Percentiles rank a stretch among this genome's conserved stretches.
phyloP scores from a whole-genome alignment of 768 basidiomycete species.

The Lactifluus volemus region DNA sequence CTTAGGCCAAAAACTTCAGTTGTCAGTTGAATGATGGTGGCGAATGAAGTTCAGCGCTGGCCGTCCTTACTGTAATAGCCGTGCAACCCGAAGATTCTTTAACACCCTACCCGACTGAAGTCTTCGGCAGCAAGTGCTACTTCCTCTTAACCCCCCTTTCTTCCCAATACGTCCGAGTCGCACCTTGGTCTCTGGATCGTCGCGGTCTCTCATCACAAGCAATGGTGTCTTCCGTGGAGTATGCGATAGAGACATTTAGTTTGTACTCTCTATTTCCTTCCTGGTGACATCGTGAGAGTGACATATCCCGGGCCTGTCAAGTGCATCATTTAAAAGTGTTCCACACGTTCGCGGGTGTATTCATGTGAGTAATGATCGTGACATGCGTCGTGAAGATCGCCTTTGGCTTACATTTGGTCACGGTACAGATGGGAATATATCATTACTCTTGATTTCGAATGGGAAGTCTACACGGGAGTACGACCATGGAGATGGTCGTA shows the following conservation, averaged over 20 bases:
- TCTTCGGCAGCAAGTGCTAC: too few species aligned
- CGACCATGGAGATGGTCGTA: conserved; percentile 18
- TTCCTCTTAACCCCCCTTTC: not conserved
- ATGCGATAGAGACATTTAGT: not conserved
- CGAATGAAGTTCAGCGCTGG: too few species aligned
- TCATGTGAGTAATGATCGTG: not conserved
- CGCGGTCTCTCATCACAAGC: not conserved
- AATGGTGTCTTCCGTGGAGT: not conserved
- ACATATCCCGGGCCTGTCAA: too few species aligned
- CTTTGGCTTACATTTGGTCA: not conserved
- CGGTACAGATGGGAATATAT: conserved; percentile 12
- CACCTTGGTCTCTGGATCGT: not conserved
- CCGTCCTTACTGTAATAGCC: too few species aligned
- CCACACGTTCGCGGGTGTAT: conserved; percentile 11
- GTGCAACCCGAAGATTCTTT: too few species aligned
- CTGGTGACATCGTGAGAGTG: not conserved
- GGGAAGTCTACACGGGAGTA: conserved; percentile 16
- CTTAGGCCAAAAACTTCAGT: too few species aligned
- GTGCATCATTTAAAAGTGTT: not conserved
- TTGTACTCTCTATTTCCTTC: not conserved
- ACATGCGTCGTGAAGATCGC: not conserved
- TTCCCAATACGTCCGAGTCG: not conserved
- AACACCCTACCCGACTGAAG: too few species aligned
- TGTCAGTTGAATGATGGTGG: too few species aligned
- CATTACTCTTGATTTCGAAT: conserved; percentile 11